Evolutionary conservation across 2,329 filamentous ascomycete genomes (phyloP), one percentile per base, ranked within the genome.

Genomic region (Zymoseptoria ardabiliae): DNA sequence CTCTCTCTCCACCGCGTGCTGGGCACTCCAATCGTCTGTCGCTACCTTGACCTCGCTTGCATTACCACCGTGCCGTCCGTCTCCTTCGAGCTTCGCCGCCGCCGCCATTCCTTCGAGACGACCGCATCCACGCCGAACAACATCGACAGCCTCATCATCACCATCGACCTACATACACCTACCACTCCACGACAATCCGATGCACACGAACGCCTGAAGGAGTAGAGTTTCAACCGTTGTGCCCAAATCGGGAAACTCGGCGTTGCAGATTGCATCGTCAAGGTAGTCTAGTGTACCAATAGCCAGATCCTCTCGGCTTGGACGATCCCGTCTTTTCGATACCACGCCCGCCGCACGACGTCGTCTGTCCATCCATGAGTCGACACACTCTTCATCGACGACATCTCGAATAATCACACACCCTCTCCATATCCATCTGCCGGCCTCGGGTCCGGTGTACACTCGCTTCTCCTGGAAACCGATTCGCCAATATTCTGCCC

Each of bases 391-490:
- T 45, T 45, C 35, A 45, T 45, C 35, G n/a, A 45, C 35, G 35
- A 45, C 35, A 4, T 45, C 13, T 17, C 7, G 28, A 53, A 23
- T 21, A 23, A 30, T 41, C 49, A 22, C 22, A 23, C 58, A 53
- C 56, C 54, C 54, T 53, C 58, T 30, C 50, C 54, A 9, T 53
- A 28, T 48, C 45, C 61, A 55, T 50, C 52, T 58, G 66, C 62
- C 65, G 68, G 67, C 66, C 63, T 69, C 61, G 60, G 58, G 62
- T 66, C 66, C 68, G 65, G 61, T 66, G 67, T 70, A 65, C 69
- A 64, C 58, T 71, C 69, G 68, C 50, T 53, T 53, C 68, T 70
- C 58, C 61, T 53, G 54, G 53, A 57, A 23, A 41, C 35, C 28
- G 19, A 61, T 50, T 22, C 35, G 22, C 30, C 22, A 25, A 53